These are phyloP conservation scores for Hemileccinum impolitum DNA, from an alignment of 768 basidiomycete species.

Conservation along the genomic window DNA sequence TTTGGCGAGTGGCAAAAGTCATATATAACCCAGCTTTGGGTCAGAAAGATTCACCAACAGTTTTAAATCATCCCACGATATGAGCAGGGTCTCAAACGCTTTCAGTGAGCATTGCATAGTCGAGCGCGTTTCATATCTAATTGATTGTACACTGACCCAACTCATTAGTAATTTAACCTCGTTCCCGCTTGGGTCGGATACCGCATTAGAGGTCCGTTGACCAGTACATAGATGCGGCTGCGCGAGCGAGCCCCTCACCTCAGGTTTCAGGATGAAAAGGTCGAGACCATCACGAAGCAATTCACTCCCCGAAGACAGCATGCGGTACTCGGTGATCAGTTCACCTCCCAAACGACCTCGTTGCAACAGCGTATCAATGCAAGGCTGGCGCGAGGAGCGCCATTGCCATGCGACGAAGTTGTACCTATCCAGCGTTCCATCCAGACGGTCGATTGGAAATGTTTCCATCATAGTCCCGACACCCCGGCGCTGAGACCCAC, in stretches of 20 bases:
- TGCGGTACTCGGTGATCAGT: slow-evolving; percentile 30
- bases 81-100: slow-evolving; percentile 33
- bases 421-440: neutral
- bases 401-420: slow-evolving; percentile 26
- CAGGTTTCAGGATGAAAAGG: slow-evolving; percentile 18
- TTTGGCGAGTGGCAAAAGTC: slow-evolving; percentile 24
- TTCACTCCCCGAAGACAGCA: slow-evolving; percentile 30
- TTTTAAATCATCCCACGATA: slow-evolving; percentile 3
- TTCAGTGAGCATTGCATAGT: slow-evolving; percentile 21
- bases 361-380: slow-evolving; percentile 24
- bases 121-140: neutral
- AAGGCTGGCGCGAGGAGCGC: slow-evolving; percentile 26
- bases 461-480: slow-evolving; percentile 18
- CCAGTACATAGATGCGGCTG: neutral
- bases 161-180: slow-evolving; percentile 27
- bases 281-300: slow-evolving; percentile 21
- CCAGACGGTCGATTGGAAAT: slow-evolving; percentile 1
- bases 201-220: slow-evolving; percentile 19
- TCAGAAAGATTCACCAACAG: neutral
- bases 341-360: slow-evolving; percentile 24
- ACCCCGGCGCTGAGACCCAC: slow-evolving; percentile 25
- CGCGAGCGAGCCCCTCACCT: slow-evolving; percentile 2
- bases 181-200: slow-evolving; percentile 5
- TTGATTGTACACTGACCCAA: slow-evolving; percentile 8
- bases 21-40: slow-evolving; percentile 21